Base-by-base conservation (phyloP, 441 rosid species). In the Breynia disticha region DNA sequence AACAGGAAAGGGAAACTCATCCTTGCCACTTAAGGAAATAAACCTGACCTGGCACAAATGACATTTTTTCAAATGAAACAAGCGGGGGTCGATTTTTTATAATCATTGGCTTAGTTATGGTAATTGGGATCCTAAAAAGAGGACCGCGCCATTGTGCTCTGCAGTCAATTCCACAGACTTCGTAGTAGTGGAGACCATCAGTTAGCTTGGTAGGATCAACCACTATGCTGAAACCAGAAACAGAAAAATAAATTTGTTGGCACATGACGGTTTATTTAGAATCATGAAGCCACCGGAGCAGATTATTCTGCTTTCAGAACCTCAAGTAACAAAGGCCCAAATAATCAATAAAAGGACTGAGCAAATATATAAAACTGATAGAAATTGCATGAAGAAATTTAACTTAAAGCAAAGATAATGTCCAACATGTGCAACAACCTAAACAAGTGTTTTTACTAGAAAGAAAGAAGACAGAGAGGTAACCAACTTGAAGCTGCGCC, bases 401-500 rank as follows among this genome's bases (percentile, higher is more conserved):
- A 24, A 24, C 7, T 24, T 24, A 24, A 24, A 24, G 32, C 32
- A 24, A 24, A 24, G 7, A 24, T 2, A 24, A 24, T 24, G 3
- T 24, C 32, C 32, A 24, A 24, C 32, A 24, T 24, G 32, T 24
- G 32, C 32, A 24, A 24, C 32, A 7, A 24, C 32, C 3, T 24
- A 24, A 24, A 24, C 32, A 7, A 24, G 7, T 24, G 7, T 24
- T 24, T 24, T 24, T 24, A 2, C 7, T 24, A 49, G 46, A 35
- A 45, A 58, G 44, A 44, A 64, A 52, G 0, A 16, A 21, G 39
- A 24, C 37, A 61, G 48, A 54, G 51, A 52, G 56, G 39, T 52
- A 57, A 86, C 99, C 78, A 51, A 94, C 99, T 87, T 94, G 95
- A 94, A 90, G 82, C 77, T 83, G 20, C 97, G 91, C 50, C 97